phyloP scores from a whole-genome alignment of 345 rosid species.

The Linum tenue region DNA sequence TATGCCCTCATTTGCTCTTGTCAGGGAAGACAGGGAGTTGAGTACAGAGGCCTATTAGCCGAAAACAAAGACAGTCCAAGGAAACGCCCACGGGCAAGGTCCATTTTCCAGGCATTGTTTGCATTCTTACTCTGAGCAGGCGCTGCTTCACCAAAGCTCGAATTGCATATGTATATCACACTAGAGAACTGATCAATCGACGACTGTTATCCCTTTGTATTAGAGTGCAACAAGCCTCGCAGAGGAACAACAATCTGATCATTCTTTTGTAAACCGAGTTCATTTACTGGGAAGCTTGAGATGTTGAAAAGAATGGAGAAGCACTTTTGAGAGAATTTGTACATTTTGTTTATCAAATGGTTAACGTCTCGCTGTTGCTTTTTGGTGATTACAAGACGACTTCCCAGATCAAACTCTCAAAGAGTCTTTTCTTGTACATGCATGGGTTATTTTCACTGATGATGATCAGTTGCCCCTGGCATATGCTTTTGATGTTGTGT shows the following conservation, averaged over 20 bases:
- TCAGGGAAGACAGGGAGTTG: slow-evolving; percentile 44
- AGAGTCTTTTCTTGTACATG: too few species aligned
- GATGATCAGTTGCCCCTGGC: too few species aligned
- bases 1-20: not conserved
- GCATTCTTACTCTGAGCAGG: slow-evolving; percentile 58
- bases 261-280: not conserved
- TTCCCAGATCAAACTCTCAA: not conserved
- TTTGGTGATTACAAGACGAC: not conserved
- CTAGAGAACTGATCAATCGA: not conserved
- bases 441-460: too few species aligned
- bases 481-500: too few species aligned
- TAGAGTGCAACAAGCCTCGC: not conserved
- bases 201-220: not conserved
- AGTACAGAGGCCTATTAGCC: slow-evolving; percentile 33
- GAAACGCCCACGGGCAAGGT: slow-evolving; percentile 38
- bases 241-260: not conserved
- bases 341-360: too few species aligned
- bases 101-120: slow-evolving; percentile 64
- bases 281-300: not conserved
- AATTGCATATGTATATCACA: not conserved
- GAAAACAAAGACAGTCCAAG: slow-evolving; percentile 24
- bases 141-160: not conserved
- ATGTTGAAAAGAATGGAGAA: too few species aligned
- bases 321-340: not conserved
- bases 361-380: not conserved